Base-by-base conservation (phyloP, 2,329 filamentous ascomycete genomes). In the Aureobasidium lini region DNA sequence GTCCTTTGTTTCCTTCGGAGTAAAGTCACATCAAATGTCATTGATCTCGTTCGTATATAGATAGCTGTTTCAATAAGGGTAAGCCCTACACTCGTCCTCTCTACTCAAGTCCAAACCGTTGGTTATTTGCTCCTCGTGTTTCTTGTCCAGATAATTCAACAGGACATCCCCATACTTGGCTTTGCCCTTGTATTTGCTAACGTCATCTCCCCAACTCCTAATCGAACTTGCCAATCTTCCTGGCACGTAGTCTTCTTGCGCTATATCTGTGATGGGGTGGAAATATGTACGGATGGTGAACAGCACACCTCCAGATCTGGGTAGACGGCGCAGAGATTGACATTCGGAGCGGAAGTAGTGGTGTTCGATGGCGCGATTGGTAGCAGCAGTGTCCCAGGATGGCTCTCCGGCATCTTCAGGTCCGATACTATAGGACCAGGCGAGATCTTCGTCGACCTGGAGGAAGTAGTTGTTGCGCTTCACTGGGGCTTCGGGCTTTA, bases 281-380 rank as follows among this genome's bases (percentile, higher is more conserved):
- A 93, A 91, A 70, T 93, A 93, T 0, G 89, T 93, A 11, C 89
- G 77, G 53, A 93, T 90, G 0, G 89, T 92, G 66, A 93, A 93
- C 3, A 86, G 82, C 9, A 79, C 73, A 28, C 72, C 77, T 16
- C 77, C 77, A 39, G 73, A 73, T 36, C 73, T 68, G 3, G 77
- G 77, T 29, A 79, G 69, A 29, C 74, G 75, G 32, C 54, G 75
- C 54, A 93, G 68, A 16, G 81, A 83, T 76, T 93, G 89, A 44
- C 89, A 73, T 74, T 93, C 89, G 0, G 85, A 89, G 15, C 90
- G 81, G 72, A 94, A 94, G 68, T 78, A 86, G 70, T 93, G 89
- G 63, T 91, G 77, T 67, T 86, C 75, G 62, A 95, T 82, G 0
- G 86, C 84, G 56, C 81, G 83, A 67, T 90, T 80, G 74, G 89